Evolutionary conservation across 2,329 filamentous ascomycete species (phyloP), one percentile per base, ranked within the genome.

Genomic region (Lachnellula occidentalis): DNA sequence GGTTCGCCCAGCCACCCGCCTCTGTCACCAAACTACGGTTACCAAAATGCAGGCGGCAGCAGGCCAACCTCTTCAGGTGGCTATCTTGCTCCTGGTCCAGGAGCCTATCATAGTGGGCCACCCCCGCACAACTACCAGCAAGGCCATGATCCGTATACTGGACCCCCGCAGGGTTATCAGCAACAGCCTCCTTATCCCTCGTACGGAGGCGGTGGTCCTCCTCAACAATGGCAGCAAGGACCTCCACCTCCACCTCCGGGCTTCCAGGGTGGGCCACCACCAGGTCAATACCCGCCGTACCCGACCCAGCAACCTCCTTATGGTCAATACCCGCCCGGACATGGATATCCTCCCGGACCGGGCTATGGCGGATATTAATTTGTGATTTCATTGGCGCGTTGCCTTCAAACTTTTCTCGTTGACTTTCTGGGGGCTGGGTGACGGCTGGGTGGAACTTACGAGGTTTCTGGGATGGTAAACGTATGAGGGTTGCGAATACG

Each of bases 11-110:
- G 22, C 17, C 19, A 21, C 14, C 51, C 55, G 15, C 57, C 55
- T 9, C 56, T 61, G 17, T 58, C 60, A 17, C 61, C 65, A 34
- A 55, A 61, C 21, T 69, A 65, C 34, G 64, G 64, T 2, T 64
- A 66, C 46, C 56, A 65, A 43, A 64, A 64, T 17, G 12, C 41
- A n/a, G 48, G 45, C 36, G 51, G 60, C 47, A 53, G 57, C 17
- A 60, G 59, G n/a, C 62, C 61, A 9, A 57, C 50, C 9, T 63
- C 63, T 14, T 59, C 60, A 21, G 59, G 60, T 41, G 60, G 59
- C 1, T 65, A 68, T 56, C 55, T 65, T 17, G 57, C 51, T 48
- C 58, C 61, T 15, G 58, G 49, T 21, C 57, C 53, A 51, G 59
- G 59, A 48, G 31, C 36, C 12, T 64, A 64, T 39, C 57, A 63